Percentiles rank a stretch among this genome's conserved stretches.
These are phyloP conservation scores for Plasmodium adleri DNA, from an alignment of 169 alveolate species.

Conservation along the genomic window DNA sequence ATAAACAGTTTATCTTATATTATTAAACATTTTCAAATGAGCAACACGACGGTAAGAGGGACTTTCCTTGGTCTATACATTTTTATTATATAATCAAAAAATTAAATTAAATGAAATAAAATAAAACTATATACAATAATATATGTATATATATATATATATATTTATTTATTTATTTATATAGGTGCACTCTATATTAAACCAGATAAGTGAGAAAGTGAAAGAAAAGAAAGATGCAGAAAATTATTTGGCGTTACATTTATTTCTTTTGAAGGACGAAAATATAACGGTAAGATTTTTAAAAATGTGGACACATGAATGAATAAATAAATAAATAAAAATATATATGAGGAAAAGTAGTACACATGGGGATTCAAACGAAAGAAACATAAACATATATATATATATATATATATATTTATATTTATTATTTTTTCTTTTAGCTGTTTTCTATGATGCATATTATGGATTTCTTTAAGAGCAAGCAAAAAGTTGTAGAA, in stretches of 20 bases:
- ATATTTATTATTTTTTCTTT: not conserved
- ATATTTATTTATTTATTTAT: not conserved
- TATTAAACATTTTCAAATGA: slow-evolving; percentile 22
- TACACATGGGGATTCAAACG: too few species aligned
- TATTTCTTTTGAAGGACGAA: slow-evolving; percentile 57
- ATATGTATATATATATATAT: not conserved
- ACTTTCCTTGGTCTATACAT: too few species aligned
- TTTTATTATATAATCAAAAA: not conserved
- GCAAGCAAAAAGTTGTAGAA: slow-evolving; percentile 44
- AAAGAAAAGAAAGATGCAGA: slow-evolving; percentile 34
- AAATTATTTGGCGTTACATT: slow-evolving; percentile 23
- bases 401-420: not conserved
- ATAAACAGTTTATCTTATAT: slow-evolving; percentile 39
- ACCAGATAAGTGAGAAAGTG: slow-evolving; percentile 40
- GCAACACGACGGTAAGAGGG: not conserved
- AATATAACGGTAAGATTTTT: not conserved
- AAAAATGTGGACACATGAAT: not conserved
- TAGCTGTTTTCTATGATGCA: slow-evolving; percentile 61
- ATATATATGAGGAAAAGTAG: too few species aligned
- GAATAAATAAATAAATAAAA: not conserved
- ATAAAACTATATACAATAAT: too few species aligned
- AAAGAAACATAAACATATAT: too few species aligned
- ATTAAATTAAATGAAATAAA: too few species aligned
- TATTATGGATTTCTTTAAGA: slow-evolving; percentile 52
- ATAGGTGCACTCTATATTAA: slow-evolving; percentile 42